Evolutionary conservation across 495 filamentous ascomycete species (phyloP).

Genomic region (Echria macrotheca): DNA sequence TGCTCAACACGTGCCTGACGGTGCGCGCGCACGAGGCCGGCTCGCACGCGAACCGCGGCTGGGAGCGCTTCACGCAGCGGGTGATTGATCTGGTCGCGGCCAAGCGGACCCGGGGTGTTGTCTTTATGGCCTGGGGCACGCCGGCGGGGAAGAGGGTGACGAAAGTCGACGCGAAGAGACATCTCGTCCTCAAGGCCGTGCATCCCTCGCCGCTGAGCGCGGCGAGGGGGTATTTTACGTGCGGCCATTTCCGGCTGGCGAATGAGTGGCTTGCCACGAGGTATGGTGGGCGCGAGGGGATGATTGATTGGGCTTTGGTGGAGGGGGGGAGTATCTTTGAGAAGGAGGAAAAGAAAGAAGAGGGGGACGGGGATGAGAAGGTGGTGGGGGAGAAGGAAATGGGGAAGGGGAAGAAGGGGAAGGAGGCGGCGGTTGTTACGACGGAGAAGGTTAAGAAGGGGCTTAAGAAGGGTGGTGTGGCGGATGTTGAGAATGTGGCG

Average conservation of each 20-base stretch:
- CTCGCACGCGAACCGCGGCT: conserved; percentile 74
- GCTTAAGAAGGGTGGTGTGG: conserved; percentile 10
- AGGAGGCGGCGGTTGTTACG: conserved; percentile 14
- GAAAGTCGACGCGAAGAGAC: conserved; percentile 62
- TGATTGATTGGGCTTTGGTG: conserved; percentile 78
- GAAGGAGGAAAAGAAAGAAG: conserved; percentile 10
- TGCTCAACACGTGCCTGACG: conserved; percentile 90
- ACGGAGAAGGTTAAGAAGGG: conserved; percentile 20
- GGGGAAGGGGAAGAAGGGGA: too few species aligned
- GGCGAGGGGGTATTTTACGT: conserved; percentile 71
- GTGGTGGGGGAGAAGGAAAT: conserved; percentile 9
- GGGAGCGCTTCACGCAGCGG: conserved; percentile 88
- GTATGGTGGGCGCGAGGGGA: conserved; percentile 72
- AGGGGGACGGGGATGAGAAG: conserved; percentile 11
- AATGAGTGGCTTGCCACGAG: conserved; percentile 79
- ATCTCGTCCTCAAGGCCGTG: conserved; percentile 75
- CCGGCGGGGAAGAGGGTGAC: conserved; percentile 70
- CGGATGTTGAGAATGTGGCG: conserved; percentile 3
- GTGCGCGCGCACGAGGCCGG: conserved; percentile 83
- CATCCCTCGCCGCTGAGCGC: conserved; percentile 92
- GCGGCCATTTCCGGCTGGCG: conserved; percentile 78
- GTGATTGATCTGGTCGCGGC: conserved; percentile 81
- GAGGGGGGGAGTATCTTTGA: conserved; percentile 20
- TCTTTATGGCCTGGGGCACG: conserved; percentile 89
- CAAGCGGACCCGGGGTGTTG: conserved; percentile 69